phyloP scores from a whole-genome alignment of 768 basidiomycete genomes.

The Agrocybe chaxingu region DNA sequence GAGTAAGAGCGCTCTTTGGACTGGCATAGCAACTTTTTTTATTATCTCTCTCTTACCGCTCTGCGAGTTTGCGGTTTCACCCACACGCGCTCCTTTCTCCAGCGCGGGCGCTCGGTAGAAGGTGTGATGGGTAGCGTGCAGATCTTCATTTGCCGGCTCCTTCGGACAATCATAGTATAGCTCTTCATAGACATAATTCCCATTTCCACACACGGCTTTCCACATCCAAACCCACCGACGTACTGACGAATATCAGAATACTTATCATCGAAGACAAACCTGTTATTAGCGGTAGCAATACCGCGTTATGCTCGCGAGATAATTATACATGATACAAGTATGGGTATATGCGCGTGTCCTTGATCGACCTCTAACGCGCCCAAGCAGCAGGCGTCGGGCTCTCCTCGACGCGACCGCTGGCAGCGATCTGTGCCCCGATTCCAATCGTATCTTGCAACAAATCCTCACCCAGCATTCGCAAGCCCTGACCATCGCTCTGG shows the following conservation, averaged over 20 bases:
- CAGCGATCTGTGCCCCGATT: constrained; percentile 50
- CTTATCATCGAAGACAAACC: not conserved
- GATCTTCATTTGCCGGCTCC: too few relatives aligned
- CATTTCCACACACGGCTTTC: too few relatives aligned
- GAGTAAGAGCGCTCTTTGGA: constrained; percentile 22
- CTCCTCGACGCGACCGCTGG: constrained; percentile 51
- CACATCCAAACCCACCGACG: too few relatives aligned
- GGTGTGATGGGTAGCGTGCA: too few relatives aligned
- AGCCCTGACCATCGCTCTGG: constrained; percentile 24
- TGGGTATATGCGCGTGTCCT: not conserved
- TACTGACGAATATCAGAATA: not conserved
- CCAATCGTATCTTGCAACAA: constrained; percentile 63
- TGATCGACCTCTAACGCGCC: constrained; percentile 13
- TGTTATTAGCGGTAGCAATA: too few relatives aligned
- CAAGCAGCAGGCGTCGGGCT: constrained; percentile 60
- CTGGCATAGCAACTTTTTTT: not conserved
- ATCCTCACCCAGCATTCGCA: constrained; percentile 63
- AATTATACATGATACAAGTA: not conserved
- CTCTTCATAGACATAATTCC: too few relatives aligned
- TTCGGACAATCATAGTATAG: too few relatives aligned
- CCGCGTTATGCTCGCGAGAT: too few relatives aligned
- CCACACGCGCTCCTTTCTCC: not conserved
- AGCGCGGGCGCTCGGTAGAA: not conserved
- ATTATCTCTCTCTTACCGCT: not conserved
- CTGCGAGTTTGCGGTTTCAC: not conserved